A percentile compares a stretch with the other conserved stretches of the same genome.
phyloP scores from a whole-genome alignment of 2,329 filamentous ascomycete genomes.

The Fusarium siculi region DNA sequence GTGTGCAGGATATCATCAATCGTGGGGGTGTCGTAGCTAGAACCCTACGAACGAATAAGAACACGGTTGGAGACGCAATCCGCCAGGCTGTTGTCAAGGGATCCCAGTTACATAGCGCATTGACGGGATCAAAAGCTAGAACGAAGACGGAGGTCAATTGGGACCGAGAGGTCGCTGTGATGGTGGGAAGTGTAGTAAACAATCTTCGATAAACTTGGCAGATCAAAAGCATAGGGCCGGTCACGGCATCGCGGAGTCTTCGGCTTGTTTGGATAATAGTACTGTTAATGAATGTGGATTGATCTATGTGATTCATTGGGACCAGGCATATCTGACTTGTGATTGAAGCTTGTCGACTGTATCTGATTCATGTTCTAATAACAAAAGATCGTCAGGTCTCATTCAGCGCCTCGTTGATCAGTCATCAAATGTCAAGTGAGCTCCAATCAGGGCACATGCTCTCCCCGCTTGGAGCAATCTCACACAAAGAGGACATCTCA shows the following conservation, averaged over 20 bases:
- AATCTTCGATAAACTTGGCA: constrained; percentile 54
- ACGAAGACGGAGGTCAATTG: constrained; percentile 66
- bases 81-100: constrained; percentile 85
- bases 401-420: constrained; percentile 21
- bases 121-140: constrained; percentile 57
- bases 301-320: not conserved
- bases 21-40: constrained; percentile 86
- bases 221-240: not conserved
- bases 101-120: constrained; percentile 71
- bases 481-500: constrained; percentile 8
- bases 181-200: constrained; percentile 85
- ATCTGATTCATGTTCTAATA: constrained; percentile 12
- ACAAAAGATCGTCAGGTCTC: constrained; percentile 17
- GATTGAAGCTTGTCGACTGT: not conserved
- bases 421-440: constrained; percentile 25
- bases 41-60: constrained; percentile 80
- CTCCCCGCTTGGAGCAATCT: constrained; percentile 38
- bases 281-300: not conserved
- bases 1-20: constrained; percentile 85
- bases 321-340: not conserved
- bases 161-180: constrained; percentile 94
- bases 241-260: not conserved
- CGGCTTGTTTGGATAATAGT: not conserved
- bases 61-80: constrained; percentile 79
- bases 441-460: constrained; percentile 35